Conservation (phyloP, 805 yeast species). For the Hyphopichia homilentoma region DNA sequence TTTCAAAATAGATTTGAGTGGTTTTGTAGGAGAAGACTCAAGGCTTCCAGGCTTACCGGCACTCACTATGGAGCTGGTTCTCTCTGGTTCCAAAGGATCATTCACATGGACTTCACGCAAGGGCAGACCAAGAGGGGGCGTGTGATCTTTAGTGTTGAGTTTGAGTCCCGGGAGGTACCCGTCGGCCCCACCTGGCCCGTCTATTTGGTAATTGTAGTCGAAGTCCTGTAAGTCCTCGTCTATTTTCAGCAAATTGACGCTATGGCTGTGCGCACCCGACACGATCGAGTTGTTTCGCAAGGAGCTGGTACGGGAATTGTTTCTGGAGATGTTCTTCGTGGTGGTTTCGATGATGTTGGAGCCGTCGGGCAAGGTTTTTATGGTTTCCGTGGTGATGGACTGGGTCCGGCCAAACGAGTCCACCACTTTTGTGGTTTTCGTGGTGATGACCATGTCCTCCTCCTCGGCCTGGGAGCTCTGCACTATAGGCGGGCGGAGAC, state of each 20-base stretch:
- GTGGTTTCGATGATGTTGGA: conserved; percentile 41
- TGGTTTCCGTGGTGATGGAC: conserved; percentile 34
- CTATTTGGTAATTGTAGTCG: conserved; percentile 38
- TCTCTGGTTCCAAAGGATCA: not conserved
- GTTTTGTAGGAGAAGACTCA: conserved; percentile 17
- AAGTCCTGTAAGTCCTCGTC: conserved; percentile 42
- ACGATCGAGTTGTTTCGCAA: conserved; percentile 13
- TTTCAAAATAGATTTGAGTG: conserved; percentile 35
- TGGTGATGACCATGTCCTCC: conserved; percentile 27
- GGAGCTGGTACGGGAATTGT: conserved; percentile 30
- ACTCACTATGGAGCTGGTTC: conserved; percentile 1
- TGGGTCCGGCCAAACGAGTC: conserved; percentile 37
- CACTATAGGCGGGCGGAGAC: not conserved
- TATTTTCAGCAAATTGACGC: conserved; percentile 29
- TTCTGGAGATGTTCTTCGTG: conserved; percentile 36
- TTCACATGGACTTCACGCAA: not conserved
- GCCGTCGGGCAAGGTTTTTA: conserved; percentile 38
- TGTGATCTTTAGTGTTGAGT: not conserved
- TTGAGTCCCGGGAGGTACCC: conserved; percentile 1
- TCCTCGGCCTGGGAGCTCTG: conserved; percentile 5
- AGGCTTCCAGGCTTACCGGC: not conserved
- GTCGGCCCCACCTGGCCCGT: conserved; percentile 11
- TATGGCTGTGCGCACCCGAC: conserved; percentile 9
- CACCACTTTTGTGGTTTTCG: conserved; percentile 39
- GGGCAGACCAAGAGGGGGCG: not conserved